A percentile compares a stretch with the other conserved stretches of the same genome.
These are phyloP conservation scores for Aspergillus sp. DNA, from an alignment of 2,329 filamentous ascomycete species.

Conservation along the genomic window DNA sequence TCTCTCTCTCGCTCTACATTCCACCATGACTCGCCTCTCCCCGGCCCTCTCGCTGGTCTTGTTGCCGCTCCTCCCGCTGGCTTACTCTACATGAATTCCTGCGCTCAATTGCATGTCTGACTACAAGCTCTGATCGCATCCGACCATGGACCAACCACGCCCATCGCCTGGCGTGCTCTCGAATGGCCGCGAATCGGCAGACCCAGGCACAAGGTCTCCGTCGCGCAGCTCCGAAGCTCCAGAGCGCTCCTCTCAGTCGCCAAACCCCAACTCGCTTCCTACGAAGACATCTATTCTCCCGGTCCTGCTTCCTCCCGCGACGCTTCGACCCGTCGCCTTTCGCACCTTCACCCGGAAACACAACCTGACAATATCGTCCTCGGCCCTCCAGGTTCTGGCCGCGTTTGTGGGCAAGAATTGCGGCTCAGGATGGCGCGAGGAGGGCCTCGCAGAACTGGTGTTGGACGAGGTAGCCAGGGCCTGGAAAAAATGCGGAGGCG, in stretches of 20 bases:
- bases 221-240: constrained; percentile 87
- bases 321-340: constrained; percentile 81
- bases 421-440: constrained; percentile 91
- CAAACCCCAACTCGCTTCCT: constrained; percentile 39
- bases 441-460: constrained; percentile 83
- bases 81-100: too few relatives aligned
- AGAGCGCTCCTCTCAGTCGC: constrained; percentile 56
- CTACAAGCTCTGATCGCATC: too few relatives aligned
- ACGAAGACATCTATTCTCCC: constrained; percentile 62
- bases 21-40: too few relatives aligned
- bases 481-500: constrained; percentile 85
- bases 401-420: constrained; percentile 88
- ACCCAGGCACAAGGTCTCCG: constrained; percentile 60
- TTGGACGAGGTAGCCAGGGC: constrained; percentile 81
- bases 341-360: constrained; percentile 96
- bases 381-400: constrained; percentile 74
- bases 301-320: constrained; percentile 78
- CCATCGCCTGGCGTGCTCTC: constrained; percentile 6
- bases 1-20: too few relatives aligned
- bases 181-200: constrained; percentile 10
- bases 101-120: too few relatives aligned
- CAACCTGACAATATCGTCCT: constrained; percentile 81
- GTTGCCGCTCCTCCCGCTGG: too few relatives aligned
- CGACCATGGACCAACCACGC: constrained; percentile 19
- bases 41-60: too few relatives aligned